These are phyloP conservation scores for Sporothrix dimorphospora DNA, from an alignment of 2,329 filamentous ascomycete genomes.

Conservation along the genomic window DNA sequence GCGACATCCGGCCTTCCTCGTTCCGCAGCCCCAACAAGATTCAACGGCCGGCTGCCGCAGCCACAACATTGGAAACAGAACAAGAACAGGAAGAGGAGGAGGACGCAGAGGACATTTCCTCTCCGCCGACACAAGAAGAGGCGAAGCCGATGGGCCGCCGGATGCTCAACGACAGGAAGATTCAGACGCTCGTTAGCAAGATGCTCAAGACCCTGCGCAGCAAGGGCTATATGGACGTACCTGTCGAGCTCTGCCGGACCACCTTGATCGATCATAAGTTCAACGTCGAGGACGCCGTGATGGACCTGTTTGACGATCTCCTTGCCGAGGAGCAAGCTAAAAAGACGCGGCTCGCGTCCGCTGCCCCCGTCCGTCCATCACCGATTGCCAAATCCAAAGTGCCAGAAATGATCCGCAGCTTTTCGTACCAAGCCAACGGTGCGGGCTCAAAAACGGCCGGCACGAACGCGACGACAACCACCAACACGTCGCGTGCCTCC, in stretches of 20 bases:
- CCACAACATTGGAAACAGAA: not conserved
- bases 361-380: not conserved
- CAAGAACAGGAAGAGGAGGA: not conserved
- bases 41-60: constrained; percentile 20
- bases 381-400: constrained; percentile 24
- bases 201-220: constrained; percentile 26
- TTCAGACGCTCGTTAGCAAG: constrained; percentile 27
- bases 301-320: constrained; percentile 28
- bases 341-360: not conserved
- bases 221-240: constrained; percentile 14
- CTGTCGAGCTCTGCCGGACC: constrained; percentile 23
- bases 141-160: constrained; percentile 16
- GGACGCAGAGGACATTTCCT: not conserved
- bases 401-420: constrained; percentile 32
- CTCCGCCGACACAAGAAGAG: not conserved
- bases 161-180: constrained; percentile 27
- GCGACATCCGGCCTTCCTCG: constrained; percentile 65
- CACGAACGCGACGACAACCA: not conserved
- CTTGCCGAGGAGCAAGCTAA: not conserved
- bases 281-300: constrained; percentile 29
- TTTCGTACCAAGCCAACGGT: constrained; percentile 29
- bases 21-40: constrained; percentile 45
- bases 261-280: constrained; percentile 29
- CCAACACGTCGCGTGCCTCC: constrained; percentile 26
- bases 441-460: not conserved